Base-by-base conservation (phyloP, 2,329 filamentous ascomycete species). In the Teratosphaeria pseudoeucalypti region DNA sequence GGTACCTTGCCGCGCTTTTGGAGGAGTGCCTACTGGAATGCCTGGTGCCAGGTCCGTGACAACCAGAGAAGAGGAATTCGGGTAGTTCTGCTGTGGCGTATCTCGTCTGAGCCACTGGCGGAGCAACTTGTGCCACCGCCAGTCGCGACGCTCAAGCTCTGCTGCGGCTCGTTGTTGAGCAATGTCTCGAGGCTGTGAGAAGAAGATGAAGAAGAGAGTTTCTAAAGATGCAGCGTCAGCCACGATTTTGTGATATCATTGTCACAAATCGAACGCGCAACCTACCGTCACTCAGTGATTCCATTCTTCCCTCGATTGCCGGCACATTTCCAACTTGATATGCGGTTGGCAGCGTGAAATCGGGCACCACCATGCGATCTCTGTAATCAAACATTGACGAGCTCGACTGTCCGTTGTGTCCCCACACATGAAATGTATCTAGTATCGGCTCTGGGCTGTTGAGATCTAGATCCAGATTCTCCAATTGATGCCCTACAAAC, bases 161-260 rank as follows among this genome's bases (percentile, higher is more conserved):
- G 81, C 78, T 7, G 85, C 85, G 6, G 84, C 85, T 54, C 85
- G 75, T 68, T 88, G 85, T 68, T 88, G 85, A 70, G 84, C 77
- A 58, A 86, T 79, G 67, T 87, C 84, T 60, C 82, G 77, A 14
- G 85, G 84, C 75, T 83, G 82, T 63, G 83, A 84, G 73, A 87
- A 88, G 77, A 88, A 88, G 61, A 87, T 85, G 68, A 83, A 85
- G 69, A 88, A 85, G 4, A 88, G 76, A 0, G 85, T 87, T 69
- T 88, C 85, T 63, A 84, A 79, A 52, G 12, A 26, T 10, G 34
- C n/a, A n/a, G 12, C 49, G 39, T 67, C 57, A 65, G 64, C 55
- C 39, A 32, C 5, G 39, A 26, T 12, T 23, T 49, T 19, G 47
- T 34, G 29, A 6, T 12, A 27, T 19, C 5, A 26, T 53, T 9